Evolutionary conservation across 805 yeast species (phyloP).

Genomic region (Candida ponderosae): DNA sequence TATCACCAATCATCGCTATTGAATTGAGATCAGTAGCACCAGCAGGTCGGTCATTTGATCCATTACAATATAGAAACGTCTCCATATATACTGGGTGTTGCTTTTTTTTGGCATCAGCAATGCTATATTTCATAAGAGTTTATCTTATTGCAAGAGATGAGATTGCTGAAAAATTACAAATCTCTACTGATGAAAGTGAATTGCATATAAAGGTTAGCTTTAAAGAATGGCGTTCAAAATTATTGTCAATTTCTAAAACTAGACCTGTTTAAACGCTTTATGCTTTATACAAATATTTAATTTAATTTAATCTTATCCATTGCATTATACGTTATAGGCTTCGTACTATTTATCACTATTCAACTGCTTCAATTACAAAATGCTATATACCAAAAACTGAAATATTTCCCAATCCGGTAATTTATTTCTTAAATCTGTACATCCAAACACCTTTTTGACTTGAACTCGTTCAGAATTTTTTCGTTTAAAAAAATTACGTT

Average conservation of each 20-base stretch:
- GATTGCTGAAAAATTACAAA: slow-evolving; percentile 13
- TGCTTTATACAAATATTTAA: too few species aligned
- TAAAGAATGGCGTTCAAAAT: background rate
- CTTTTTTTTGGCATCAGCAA: slow-evolving; percentile 34
- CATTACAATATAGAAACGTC: slow-evolving; percentile 39
- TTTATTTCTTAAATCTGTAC: too few species aligned
- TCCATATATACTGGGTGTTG: slow-evolving; percentile 47
- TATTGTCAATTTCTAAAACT: background rate
- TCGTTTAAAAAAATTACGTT: too few species aligned
- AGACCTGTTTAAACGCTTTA: background rate
- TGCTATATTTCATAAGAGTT: slow-evolving; percentile 38
- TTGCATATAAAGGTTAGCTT: slow-evolving; percentile 11
- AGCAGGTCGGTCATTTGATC: slow-evolving; percentile 22
- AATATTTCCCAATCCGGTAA: too few species aligned
- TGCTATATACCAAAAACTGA: too few species aligned
- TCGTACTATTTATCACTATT: too few species aligned
- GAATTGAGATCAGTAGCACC: slow-evolving; percentile 25
- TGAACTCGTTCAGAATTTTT: too few species aligned
- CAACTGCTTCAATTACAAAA: too few species aligned
- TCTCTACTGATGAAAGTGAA: slow-evolving; percentile 18
- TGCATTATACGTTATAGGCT: too few species aligned
- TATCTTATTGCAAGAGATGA: slow-evolving; percentile 42
- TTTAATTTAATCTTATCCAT: too few species aligned
- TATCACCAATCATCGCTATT: slow-evolving; percentile 49
- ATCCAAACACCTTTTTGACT: too few species aligned